phyloP scores from a whole-genome alignment of 345 rosid species.

The Excoecaria cochinchinensis region DNA sequence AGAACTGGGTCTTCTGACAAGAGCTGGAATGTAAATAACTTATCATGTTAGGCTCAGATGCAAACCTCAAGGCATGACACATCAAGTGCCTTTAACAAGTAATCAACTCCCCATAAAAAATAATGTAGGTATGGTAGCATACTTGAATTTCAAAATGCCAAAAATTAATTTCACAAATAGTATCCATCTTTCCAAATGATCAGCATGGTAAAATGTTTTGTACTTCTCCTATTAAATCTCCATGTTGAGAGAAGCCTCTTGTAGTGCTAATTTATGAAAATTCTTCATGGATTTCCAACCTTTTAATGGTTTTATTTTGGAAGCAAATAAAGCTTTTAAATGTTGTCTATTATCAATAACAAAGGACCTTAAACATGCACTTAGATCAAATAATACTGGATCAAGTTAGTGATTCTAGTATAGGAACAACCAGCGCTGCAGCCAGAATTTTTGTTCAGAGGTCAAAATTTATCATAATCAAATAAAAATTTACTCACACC shows the following conservation, averaged over 20 bases:
- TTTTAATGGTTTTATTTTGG: background rate
- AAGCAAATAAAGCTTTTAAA: background rate
- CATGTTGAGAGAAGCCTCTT: background rate
- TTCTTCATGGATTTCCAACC: background rate
- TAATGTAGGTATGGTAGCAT: background rate
- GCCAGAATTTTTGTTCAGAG: too few species aligned
- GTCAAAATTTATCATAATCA: too few species aligned
- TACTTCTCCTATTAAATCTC: background rate
- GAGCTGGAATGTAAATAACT: constrained; percentile 48
- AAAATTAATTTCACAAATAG: background rate
- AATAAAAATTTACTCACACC: too few species aligned
- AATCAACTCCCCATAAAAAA: background rate
- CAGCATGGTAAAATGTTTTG: background rate
- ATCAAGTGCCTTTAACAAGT: background rate
- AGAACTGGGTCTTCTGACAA: constrained; percentile 75
- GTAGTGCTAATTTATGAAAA: background rate
- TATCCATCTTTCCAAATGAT: background rate
- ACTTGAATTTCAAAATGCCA: too few species aligned
- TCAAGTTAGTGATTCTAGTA: too few species aligned
- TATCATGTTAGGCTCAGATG: constrained; percentile 1
- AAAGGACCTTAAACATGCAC: background rate
- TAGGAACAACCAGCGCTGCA: too few species aligned
- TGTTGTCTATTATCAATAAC: background rate
- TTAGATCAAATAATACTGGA: background rate
- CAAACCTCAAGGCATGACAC: background rate